phyloP scores from a whole-genome alignment of 805 yeast genomes.

The Candida taoyuanica region DNA sequence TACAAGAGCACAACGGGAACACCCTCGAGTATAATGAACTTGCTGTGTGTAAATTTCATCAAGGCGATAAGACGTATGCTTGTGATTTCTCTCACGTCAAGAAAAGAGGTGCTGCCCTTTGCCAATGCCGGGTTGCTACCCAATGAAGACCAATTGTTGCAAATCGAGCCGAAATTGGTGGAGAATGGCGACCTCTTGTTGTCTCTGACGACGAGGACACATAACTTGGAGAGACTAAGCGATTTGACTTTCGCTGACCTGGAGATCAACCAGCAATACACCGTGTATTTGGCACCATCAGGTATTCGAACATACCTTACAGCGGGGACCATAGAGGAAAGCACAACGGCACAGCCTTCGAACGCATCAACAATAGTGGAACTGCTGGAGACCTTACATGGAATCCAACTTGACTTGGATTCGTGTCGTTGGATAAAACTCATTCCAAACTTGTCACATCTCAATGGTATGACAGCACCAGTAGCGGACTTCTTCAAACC shows the following conservation, averaged over 20 bases:
- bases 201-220: slow-evolving; percentile 30
- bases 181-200: slow-evolving; percentile 40
- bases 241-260: slow-evolving; percentile 9
- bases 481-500: slow-evolving; percentile 51
- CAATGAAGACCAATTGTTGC: slow-evolving; percentile 30
- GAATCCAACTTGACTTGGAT: slow-evolving; percentile 18
- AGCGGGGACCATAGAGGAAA: slow-evolving; percentile 30
- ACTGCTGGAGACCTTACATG: slow-evolving; percentile 35
- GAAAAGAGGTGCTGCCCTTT: slow-evolving; percentile 41
- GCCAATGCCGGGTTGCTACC: slow-evolving; percentile 41
- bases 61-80: slow-evolving; percentile 45
- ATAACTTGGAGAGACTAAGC: slow-evolving; percentile 32
- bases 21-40: slow-evolving; percentile 29
- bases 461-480: slow-evolving; percentile 63
- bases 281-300: slow-evolving; percentile 49
- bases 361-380: slow-evolving; percentile 34
- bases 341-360: slow-evolving; percentile 37
- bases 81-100: slow-evolving; percentile 29
- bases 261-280: slow-evolving; percentile 29
- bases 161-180: slow-evolving; percentile 44
- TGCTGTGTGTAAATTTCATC: slow-evolving; percentile 42
- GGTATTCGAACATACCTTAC: slow-evolving; percentile 47
- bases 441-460: slow-evolving; percentile 62
- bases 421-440: slow-evolving; percentile 54
- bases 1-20: slow-evolving; percentile 14